Conservation (phyloP, 106 monocot species). For the Dendrobium nobile region DNA sequence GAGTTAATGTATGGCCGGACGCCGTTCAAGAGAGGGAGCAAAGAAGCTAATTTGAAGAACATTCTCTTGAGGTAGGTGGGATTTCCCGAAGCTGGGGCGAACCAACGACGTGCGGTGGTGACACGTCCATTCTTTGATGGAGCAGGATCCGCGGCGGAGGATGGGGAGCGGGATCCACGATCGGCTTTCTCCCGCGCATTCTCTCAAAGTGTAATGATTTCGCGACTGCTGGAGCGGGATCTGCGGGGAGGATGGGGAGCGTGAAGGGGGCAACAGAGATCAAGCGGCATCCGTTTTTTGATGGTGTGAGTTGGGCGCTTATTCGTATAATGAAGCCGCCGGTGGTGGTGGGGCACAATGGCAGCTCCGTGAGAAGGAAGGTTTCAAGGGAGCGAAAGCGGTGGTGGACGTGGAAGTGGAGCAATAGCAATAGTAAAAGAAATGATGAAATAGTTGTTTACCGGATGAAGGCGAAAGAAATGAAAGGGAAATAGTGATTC, state of each 20-base stretch:
- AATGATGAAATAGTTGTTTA: background rate
- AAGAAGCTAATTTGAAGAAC: conserved; percentile 69
- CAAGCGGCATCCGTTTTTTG: conserved; percentile 74
- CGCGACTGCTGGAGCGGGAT: conserved; percentile 65
- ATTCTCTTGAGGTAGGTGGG: conserved; percentile 34
- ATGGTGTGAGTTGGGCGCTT: conserved; percentile 52
- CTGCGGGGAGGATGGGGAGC: conserved; percentile 43
- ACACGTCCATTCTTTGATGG: conserved; percentile 24
- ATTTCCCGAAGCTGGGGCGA: conserved; percentile 32
- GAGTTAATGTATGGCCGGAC: conserved; percentile 82
- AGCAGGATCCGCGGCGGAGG: conserved; percentile 42
- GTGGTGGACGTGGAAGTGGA: conserved; percentile 10
- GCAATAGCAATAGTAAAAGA: background rate
- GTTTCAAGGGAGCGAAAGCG: conserved; percentile 3
- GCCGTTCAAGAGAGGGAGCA: conserved; percentile 64
- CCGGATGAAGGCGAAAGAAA: background rate
- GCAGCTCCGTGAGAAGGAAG: background rate
- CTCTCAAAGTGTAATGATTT: no score
- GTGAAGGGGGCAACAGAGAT: conserved; percentile 61
- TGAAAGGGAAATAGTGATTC: no score
- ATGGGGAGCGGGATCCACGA: conserved; percentile 54
- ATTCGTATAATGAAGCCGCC: conserved; percentile 46
- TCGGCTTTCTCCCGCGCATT: no score
- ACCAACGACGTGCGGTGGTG: conserved; percentile 1
- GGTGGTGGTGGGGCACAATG: conserved; percentile 9